Conservation (phyloP, 352 stramenopile species). For the Pythium folliculosum region DNA sequence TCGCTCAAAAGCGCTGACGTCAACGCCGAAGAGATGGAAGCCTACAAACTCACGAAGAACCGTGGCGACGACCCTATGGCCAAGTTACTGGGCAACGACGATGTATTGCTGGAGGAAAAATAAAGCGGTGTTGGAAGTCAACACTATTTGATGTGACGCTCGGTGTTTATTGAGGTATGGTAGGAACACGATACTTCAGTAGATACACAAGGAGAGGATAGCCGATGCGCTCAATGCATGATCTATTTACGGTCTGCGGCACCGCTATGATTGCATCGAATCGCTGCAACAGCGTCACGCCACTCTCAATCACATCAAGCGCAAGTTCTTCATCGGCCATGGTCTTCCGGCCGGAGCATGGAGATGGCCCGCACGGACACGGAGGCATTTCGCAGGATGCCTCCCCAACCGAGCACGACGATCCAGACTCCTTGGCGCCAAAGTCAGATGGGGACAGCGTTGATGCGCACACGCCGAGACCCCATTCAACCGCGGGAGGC, state of each 20-base stretch:
- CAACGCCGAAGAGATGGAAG: conserved; percentile 96
- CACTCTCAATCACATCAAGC: not conserved
- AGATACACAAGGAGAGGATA: too few species aligned
- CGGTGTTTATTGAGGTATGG: not conserved
- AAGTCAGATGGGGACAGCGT: not conserved
- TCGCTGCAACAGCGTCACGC: not conserved
- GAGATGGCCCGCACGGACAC: too few species aligned
- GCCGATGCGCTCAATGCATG: too few species aligned
- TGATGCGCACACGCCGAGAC: not conserved
- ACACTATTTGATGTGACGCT: not conserved
- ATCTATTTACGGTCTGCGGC: too few species aligned
- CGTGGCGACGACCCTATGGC: conserved; percentile 93
- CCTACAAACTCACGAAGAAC: conserved; percentile 92
- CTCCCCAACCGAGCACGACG: not conserved
- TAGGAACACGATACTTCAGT: too few species aligned
- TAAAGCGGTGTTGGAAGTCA: not conserved
- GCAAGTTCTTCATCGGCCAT: not conserved
- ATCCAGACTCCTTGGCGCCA: not conserved
- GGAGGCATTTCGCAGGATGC: not conserved
- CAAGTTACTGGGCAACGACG: conserved; percentile 75
- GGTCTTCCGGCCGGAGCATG: not conserved
- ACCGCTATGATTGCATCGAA: too few species aligned
- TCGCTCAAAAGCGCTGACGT: conserved; percentile 89
- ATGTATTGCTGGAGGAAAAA: conserved; percentile 45
- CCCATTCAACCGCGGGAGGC: not conserved